These are phyloP conservation scores for Glycine tomentella DNA, from an alignment of 306 rosid genomes.

Conservation along the genomic window DNA sequence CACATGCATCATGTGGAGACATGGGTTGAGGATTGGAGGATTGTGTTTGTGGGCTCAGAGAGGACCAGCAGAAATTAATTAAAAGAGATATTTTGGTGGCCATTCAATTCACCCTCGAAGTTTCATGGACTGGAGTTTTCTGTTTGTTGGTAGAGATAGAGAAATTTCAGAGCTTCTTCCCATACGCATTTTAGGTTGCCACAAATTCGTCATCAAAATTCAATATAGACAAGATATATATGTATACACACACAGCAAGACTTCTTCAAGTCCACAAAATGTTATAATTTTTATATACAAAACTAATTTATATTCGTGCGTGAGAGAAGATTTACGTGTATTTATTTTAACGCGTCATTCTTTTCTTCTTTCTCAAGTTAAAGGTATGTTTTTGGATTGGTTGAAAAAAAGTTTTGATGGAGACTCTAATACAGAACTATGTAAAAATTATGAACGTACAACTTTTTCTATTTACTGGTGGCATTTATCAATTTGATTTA, in stretches of 20 bases:
- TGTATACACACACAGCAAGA: neutral
- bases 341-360: neutral
- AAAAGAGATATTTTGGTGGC: neutral
- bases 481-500: neutral
- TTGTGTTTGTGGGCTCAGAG: neutral
- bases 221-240: neutral
- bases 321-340: conserved; percentile 40
- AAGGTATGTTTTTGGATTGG: neutral
- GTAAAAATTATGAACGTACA: neutral
- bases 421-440: neutral
- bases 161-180: conserved; percentile 30
- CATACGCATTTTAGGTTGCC: neutral
- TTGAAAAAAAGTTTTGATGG: neutral
- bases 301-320: neutral
- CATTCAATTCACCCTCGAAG: conserved; percentile 39
- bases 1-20: conserved; percentile 7
- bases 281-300: neutral
- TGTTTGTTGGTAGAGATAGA: neutral
- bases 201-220: conserved; percentile 25
- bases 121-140: conserved; percentile 34
- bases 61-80: conserved; percentile 1
- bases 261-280: conserved; percentile 38
- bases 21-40: neutral
- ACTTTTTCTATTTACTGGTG: neutral
- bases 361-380: conserved; percentile 39